Evolutionary conservation across 2,329 filamentous ascomycete genomes (phyloP).

Genomic region (Eutypa lata): DNA sequence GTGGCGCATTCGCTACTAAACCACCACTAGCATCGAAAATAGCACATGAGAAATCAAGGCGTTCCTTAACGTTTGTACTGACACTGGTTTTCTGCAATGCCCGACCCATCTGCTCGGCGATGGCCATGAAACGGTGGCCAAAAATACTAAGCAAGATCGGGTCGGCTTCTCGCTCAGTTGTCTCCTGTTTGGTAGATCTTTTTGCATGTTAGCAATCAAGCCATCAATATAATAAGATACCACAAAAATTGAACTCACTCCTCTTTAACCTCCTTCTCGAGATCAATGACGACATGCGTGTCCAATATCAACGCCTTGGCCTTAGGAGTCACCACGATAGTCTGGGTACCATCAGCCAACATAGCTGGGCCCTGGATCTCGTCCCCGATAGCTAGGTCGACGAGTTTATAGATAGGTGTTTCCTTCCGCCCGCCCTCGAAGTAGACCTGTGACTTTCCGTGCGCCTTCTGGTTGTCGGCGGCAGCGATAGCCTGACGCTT

Average conservation of each 20-base stretch:
- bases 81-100: slow-evolving; percentile 78
- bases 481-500: slow-evolving; percentile 54
- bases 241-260: slow-evolving; percentile 30
- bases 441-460: slow-evolving; percentile 70
- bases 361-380: slow-evolving; percentile 78
- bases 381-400: slow-evolving; percentile 69
- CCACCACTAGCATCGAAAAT: slow-evolving; percentile 75
- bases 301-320: slow-evolving; percentile 74
- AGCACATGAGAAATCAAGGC: slow-evolving; percentile 79
- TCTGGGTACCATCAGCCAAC: slow-evolving; percentile 84
- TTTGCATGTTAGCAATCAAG: slow-evolving; percentile 11
- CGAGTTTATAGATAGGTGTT: slow-evolving; percentile 80
- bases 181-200: slow-evolving; percentile 23
- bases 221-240: too few species aligned
- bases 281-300: slow-evolving; percentile 86
- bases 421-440: slow-evolving; percentile 77
- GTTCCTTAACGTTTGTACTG: slow-evolving; percentile 77
- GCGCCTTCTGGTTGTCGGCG: slow-evolving; percentile 49
- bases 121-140: slow-evolving; percentile 79
- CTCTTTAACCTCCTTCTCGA: slow-evolving; percentile 56
- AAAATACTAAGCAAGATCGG: slow-evolving; percentile 78
- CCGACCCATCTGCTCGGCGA: slow-evolving; percentile 81
- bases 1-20: slow-evolving; percentile 75
- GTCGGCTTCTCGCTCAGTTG: slow-evolving; percentile 53
- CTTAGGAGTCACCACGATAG: slow-evolving; percentile 81